Base-by-base conservation (phyloP, 148 eudicot species). In the Rhododendron vialii region DNA sequence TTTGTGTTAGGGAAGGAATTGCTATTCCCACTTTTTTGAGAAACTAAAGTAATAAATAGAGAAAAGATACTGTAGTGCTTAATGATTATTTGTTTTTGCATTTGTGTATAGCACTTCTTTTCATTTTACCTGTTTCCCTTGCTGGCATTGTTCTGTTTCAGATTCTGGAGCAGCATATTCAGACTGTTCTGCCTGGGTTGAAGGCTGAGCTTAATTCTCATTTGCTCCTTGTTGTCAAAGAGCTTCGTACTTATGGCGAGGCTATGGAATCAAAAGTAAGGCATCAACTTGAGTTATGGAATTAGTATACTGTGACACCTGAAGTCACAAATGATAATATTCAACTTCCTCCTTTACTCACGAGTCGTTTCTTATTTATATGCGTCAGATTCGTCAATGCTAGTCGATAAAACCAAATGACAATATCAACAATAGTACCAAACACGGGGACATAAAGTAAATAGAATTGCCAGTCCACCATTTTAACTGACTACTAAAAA, bases 81-180 rank as follows among this genome's bases (percentile, higher is more conserved):
- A 65, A 24, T 28, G 17, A 20, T 47, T 85, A 10, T 45, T 50
- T 17, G 74, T 53, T 85, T 12, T 78, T 47, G 4, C 14, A 48
- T 33, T 28, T 85, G 30, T 85, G 22, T 67, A 36, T 36, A 11
- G 47, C 35, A 36, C 33, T 3, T 2, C 35, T 13, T 50, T 86
- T 33, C 20, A n/a, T 18, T 53, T 10, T 36, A 30, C 51, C 18
- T 26, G 41, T 14, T 30, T 33, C 28, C 55, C 33, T 86, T 76
- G 36, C 65, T 73, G 59, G 43, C 61, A 22, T 30, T 36, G 50
- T 57, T 80, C 28, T 78, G 26, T 79, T 75, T 83, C 91, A 92
- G 94, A 88, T 92, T 86, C 88, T 92, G 81, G 93, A 86, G 73
- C 92, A 88, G 78, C 94, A 92, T 84, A 91, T 92, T 79, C 85